A percentile compares a stretch with the other conserved stretches of the same genome.
Evolutionary conservation across 2,329 filamentous ascomycete genomes (phyloP).

Genomic region (Boeremia exigua): DNA sequence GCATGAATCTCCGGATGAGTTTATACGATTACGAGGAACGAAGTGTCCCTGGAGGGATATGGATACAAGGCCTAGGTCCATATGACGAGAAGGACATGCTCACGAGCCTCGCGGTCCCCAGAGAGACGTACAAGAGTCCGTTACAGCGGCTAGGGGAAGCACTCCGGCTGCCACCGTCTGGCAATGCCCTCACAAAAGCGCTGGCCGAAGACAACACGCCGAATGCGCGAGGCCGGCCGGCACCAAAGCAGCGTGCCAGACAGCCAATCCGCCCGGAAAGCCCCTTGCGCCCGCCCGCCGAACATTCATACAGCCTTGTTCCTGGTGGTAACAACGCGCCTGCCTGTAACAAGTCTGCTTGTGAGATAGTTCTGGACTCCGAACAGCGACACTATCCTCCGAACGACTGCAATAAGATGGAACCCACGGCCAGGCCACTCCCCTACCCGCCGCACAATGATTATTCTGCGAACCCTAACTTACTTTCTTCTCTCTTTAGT

Average conservation of each 20-base stretch:
- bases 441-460: constrained; percentile 15
- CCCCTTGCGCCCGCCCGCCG: constrained; percentile 42
- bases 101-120: constrained; percentile 27
- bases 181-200: constrained; percentile 14
- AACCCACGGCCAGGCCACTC: constrained; percentile 14
- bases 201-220: constrained; percentile 1
- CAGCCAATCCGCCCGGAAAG: constrained; percentile 8
- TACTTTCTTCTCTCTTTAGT: constrained; percentile 57
- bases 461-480: constrained; percentile 36
- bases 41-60: constrained; percentile 17
- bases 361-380: constrained; percentile 21
- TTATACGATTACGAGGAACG: constrained; percentile 21
- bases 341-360: constrained; percentile 1
- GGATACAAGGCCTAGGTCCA: constrained; percentile 7
- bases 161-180: constrained; percentile 28
- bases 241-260: neutral
- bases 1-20: constrained; percentile 34
- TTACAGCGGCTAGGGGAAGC: constrained; percentile 40
- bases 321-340: constrained; percentile 19
- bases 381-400: constrained; percentile 8
- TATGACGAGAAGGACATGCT: constrained; percentile 17
- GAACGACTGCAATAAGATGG: constrained; percentile 14
- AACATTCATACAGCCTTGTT: constrained; percentile 40
- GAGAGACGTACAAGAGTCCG: constrained; percentile 40
- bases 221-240: neutral